These are phyloP conservation scores for Cylindrotheca fusiformis DNA, from an alignment of 108 stramenopile species.

Conservation along the genomic window DNA sequence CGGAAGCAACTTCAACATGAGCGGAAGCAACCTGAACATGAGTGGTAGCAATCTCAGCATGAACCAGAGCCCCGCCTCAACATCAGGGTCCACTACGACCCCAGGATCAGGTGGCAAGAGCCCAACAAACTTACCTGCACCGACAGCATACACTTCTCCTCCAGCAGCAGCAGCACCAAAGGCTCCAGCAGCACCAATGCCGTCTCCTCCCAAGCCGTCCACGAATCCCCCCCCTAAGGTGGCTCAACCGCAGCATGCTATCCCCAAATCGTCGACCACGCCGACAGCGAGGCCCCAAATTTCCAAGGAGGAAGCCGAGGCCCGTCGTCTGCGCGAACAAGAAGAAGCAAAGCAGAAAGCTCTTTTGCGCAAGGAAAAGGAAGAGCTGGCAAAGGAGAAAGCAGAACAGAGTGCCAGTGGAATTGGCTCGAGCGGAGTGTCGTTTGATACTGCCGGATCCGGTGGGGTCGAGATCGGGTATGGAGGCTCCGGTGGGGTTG, in stretches of 20 bases:
- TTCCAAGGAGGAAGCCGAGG: constrained; percentile 41
- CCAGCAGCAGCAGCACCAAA: constrained; percentile 4
- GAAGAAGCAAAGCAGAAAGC: constrained; percentile 45
- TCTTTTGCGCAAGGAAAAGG: constrained; percentile 59
- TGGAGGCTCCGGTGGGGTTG: background rate
- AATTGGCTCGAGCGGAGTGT: constrained; percentile 63
- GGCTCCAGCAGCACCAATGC: constrained; percentile 1
- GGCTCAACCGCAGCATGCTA: too few relatives aligned
- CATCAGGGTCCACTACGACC: too few relatives aligned
- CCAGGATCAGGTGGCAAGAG: too few relatives aligned
- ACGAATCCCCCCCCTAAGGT: constrained; percentile 16
- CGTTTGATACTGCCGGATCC: constrained; percentile 18
- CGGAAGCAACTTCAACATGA: background rate
- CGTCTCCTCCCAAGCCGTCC: background rate
- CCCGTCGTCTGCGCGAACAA: constrained; percentile 36
- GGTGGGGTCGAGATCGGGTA: constrained; percentile 37
- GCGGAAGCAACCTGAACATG: background rate
- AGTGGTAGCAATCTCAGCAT: background rate
- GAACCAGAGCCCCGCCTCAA: constrained; percentile 1
- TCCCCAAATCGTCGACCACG: constrained; percentile 7
- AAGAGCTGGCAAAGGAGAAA: constrained; percentile 30
- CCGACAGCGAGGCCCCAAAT: constrained; percentile 16
- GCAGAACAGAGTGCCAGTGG: constrained; percentile 22
- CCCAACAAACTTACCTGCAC: too few relatives aligned
- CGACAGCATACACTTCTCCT: too few relatives aligned